These are phyloP conservation scores for Agrocybe praecox DNA, from an alignment of 768 basidiomycete genomes.

Conservation along the genomic window DNA sequence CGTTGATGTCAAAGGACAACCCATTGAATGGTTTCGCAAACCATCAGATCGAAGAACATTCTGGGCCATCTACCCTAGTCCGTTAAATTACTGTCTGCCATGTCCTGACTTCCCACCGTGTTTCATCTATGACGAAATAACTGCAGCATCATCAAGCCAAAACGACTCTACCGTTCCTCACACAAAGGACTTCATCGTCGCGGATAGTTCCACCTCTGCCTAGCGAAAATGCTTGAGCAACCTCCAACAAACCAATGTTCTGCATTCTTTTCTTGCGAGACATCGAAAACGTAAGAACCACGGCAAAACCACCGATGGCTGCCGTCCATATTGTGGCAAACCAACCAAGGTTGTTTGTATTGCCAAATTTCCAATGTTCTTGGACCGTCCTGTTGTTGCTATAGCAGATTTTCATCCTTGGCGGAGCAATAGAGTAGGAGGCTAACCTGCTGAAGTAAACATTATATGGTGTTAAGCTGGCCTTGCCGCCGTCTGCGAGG, in stretches of 20 bases:
- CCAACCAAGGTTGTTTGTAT: slow-evolving; percentile 8
- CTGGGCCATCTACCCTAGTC: too few relatives aligned
- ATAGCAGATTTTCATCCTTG: background rate
- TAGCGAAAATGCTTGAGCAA: slow-evolving; percentile 1
- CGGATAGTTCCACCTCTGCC: background rate
- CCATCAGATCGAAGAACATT: too few relatives aligned
- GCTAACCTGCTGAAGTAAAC: background rate
- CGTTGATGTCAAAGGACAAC: too few relatives aligned
- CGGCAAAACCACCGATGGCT: background rate
- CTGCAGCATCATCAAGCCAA: too few relatives aligned
- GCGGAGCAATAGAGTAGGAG: too few relatives aligned
- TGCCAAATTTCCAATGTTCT: slow-evolving; percentile 8
- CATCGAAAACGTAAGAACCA: background rate
- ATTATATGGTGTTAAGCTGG: background rate
- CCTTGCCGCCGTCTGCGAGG: slow-evolving; percentile 8
- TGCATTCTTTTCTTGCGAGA: background rate
- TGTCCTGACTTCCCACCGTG: too few relatives aligned
- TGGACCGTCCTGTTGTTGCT: slow-evolving; percentile 3
- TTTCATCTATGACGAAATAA: too few relatives aligned
- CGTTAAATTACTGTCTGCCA: too few relatives aligned
- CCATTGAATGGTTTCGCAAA: too few relatives aligned
- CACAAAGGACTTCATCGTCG: slow-evolving; percentile 1
- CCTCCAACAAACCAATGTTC: background rate
- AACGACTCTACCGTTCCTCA: background rate
- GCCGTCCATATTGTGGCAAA: slow-evolving; percentile 7